Conservation (phyloP, 495 filamentous ascomycete species). For the Hyaloscypha hepaticicola region DNA sequence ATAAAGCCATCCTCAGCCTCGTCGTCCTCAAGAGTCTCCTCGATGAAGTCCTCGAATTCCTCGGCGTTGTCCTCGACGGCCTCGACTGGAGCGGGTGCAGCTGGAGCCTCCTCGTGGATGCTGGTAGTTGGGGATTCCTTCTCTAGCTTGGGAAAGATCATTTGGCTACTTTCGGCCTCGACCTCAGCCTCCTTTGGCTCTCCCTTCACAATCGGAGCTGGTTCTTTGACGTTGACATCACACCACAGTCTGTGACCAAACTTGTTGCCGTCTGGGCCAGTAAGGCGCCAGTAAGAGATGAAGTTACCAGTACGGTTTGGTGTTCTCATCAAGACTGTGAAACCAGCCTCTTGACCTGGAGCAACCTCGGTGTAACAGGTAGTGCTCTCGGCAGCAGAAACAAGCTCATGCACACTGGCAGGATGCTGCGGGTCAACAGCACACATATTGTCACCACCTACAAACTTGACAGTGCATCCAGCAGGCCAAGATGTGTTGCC, state of each 20-base stretch:
- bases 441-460: constrained; percentile 94
- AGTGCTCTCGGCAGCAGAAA: constrained; percentile 76
- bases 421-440: constrained; percentile 77
- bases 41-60: constrained; percentile 63
- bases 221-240: constrained; percentile 68
- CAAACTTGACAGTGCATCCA: constrained; percentile 86
- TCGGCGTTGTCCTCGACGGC: constrained; percentile 53
- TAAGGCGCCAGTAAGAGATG: constrained; percentile 97
- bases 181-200: constrained; percentile 33
- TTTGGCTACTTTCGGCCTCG: constrained; percentile 45
- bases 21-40: constrained; percentile 60
- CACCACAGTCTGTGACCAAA: constrained; percentile 97
- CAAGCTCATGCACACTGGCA: constrained; percentile 67
- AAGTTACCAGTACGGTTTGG: constrained; percentile 67
- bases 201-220: constrained; percentile 30
- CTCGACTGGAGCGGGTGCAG: constrained; percentile 29
- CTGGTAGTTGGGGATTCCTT: constrained; percentile 88
- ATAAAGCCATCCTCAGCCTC: constrained; percentile 67
- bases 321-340: constrained; percentile 81
- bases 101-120: constrained; percentile 51
- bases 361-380: constrained; percentile 64
- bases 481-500: constrained; percentile 79
- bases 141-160: constrained; percentile 96
- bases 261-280: constrained; percentile 71
- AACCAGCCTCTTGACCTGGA: constrained; percentile 71